Base-by-base conservation (phyloP, 768 basidiomycete species). In the Leccinum obscurum region DNA sequence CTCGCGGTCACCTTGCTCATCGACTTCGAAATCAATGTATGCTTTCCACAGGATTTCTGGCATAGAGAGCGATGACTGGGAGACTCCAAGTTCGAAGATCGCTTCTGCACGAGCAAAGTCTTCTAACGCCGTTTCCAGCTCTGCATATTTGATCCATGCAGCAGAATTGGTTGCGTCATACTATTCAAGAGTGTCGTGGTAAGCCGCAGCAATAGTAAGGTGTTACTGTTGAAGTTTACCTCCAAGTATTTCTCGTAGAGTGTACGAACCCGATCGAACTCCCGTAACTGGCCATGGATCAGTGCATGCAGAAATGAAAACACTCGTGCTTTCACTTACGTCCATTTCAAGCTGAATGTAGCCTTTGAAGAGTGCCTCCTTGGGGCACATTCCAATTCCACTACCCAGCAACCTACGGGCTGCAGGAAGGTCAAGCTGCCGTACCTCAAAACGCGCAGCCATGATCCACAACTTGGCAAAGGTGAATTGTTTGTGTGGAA, bases 401-500 rank as follows among this genome's bases (percentile, higher is more conserved):
- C 88, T 83, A 4, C 97, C 97, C 24, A 99, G 77, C 48, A 95
- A 83, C 73, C 93, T 98, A 49, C 96, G 83, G 4, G 95, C 96
- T 26, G 93, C 87, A 17, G 80, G 76, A 46, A 99, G 76, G 60
- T 97, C 88, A 35, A 95, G 78, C 55, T 85, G 84, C 50, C 97
- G 85, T 8, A 97, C 77, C 74, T 98, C 97, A 65, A 98, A 98
- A 64, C 89, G 86, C 6, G 96, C 93, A 65, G 89, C 96, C 78
- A 91, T 83, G 20, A 92, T 74, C 97, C 97, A 99, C 11, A 98
- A 77, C 76, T 99, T 99, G 3, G 97, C 92, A 66, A 99, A 99
- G 0, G 97, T 98, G 74, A 99, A 99, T 60, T 88, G 85, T 70
- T 96, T 96, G 74, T 99, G 96, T 0, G 97, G 97, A 3, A 98